A percentile compares a stretch with the other conserved stretches of the same genome.
These are phyloP conservation scores for Chlorella sorokiniana DNA, from an alignment of 139 green algal genomes.

Conservation along the genomic window DNA sequence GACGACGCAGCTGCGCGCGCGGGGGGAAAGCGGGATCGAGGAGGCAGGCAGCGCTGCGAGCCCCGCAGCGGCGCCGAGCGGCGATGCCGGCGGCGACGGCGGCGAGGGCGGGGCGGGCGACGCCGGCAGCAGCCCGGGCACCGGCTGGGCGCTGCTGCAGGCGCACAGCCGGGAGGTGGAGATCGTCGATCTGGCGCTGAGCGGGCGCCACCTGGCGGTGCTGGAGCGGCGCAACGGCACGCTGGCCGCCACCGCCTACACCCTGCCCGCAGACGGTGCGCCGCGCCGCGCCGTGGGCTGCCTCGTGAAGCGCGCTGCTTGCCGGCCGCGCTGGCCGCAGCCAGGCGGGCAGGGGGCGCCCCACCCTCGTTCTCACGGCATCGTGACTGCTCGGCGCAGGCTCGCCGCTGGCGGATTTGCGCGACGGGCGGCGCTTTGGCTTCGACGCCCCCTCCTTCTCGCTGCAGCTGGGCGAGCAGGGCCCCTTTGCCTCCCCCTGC, in stretches of 20 bases:
- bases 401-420: neutral
- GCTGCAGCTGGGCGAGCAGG: conserved; percentile 49
- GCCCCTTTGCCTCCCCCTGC: conserved; percentile 73
- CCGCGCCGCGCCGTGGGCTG: conserved; percentile 24
- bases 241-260: conserved; percentile 18
- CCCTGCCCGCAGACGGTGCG: conserved; percentile 28
- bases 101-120: neutral
- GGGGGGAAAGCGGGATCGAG: neutral
- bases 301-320: neutral
- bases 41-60: neutral
- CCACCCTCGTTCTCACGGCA: no score
- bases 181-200: conserved; percentile 37
- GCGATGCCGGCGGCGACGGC: neutral
- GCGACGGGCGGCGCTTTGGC: conserved; percentile 39
- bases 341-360: no score
- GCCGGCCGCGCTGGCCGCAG: neutral
- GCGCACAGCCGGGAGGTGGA: conserved; percentile 18
- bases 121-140: neutral
- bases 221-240: conserved; percentile 26
- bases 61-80: neutral
- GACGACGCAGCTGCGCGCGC: neutral
- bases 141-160: neutral
- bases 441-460: conserved; percentile 74
- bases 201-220: conserved; percentile 11
- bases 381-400: no score